Evolutionary conservation across 2,329 filamentous ascomycete species (phyloP).

Genomic region (Ilyonectria sp.): DNA sequence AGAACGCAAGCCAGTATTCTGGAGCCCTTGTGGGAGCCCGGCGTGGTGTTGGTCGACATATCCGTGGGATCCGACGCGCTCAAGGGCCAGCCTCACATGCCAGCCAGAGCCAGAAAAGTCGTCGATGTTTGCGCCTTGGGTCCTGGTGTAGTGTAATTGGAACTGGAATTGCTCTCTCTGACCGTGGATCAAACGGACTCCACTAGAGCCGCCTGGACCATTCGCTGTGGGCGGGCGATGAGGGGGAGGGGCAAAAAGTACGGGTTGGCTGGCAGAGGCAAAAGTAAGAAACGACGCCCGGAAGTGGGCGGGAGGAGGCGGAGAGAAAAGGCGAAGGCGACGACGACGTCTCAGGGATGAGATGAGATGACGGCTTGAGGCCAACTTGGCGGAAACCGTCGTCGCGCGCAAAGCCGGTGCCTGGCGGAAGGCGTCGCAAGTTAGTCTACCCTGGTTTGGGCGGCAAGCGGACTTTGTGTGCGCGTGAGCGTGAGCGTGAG

Average conservation of each 20-base stretch:
- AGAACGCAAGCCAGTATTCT: slow-evolving; percentile 69
- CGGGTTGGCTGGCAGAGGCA: slow-evolving; percentile 9
- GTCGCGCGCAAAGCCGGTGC: slow-evolving; percentile 15
- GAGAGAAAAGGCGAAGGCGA: slow-evolving; percentile 8
- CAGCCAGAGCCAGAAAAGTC: slow-evolving; percentile 31
- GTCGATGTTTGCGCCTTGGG: slow-evolving; percentile 8
- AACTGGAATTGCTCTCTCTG: not conserved
- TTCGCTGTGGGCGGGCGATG: slow-evolving; percentile 16
- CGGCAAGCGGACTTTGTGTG: slow-evolving; percentile 20
- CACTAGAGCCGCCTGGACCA: slow-evolving; percentile 19
- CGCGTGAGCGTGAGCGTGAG: not conserved
- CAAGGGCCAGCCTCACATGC: slow-evolving; percentile 49
- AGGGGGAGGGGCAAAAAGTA: slow-evolving; percentile 26
- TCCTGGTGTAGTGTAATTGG: not conserved
- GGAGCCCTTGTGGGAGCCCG: slow-evolving; percentile 56
- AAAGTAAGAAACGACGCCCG: slow-evolving; percentile 10
- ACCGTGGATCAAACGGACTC: slow-evolving; percentile 16
- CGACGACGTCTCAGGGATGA: slow-evolving; percentile 10
- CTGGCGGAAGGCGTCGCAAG: slow-evolving; percentile 27
- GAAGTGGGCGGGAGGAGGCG: slow-evolving; percentile 10
- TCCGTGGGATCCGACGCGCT: slow-evolving; percentile 38
- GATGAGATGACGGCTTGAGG: slow-evolving; percentile 15
- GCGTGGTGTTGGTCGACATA: slow-evolving; percentile 52
- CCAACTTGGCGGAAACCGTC: slow-evolving; percentile 22
- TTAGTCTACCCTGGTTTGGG: slow-evolving; percentile 16